Conservation (phyloP, 2,329 filamentous ascomycete species). For the Colletotrichum eremochloae region DNA sequence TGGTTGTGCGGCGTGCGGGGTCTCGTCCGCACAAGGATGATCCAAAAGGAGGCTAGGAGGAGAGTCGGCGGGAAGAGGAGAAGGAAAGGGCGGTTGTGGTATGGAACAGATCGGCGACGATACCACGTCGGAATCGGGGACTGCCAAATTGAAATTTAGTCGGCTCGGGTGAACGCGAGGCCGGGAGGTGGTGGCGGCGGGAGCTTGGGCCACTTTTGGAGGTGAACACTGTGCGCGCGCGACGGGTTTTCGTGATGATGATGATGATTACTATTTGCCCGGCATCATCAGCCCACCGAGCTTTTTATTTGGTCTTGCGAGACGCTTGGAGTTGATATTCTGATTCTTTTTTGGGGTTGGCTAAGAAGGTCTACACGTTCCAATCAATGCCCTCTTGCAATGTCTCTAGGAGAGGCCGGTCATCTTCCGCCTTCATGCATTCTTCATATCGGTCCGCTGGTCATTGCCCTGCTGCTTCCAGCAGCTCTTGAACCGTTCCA, state of each 20-base stretch:
- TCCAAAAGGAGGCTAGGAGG: too few relatives aligned
- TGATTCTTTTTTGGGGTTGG: not conserved
- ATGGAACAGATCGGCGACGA: not conserved
- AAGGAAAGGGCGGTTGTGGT: not conserved
- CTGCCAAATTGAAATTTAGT: constrained; percentile 27
- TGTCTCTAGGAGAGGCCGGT: not conserved
- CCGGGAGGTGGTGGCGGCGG: constrained; percentile 6
- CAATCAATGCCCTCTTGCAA: not conserved
- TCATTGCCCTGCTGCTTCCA: constrained; percentile 95
- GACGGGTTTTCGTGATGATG: not conserved
- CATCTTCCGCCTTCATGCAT: constrained; percentile 57
- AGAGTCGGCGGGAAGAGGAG: not conserved
- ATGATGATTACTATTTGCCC: not conserved
- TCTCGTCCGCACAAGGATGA: too few relatives aligned
- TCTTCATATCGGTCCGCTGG: constrained; percentile 81
- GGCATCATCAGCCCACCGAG: constrained; percentile 2
- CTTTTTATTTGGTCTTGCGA: too few relatives aligned
- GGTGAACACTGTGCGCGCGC: constrained; percentile 23
- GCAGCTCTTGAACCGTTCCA: constrained; percentile 89
- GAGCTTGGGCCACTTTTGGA: constrained; percentile 34
- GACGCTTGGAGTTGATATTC: not conserved
- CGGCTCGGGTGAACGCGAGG: constrained; percentile 34
- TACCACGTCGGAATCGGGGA: constrained; percentile 24
- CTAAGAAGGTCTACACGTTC: constrained; percentile 1
- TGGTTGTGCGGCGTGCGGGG: not conserved